phyloP scores from a whole-genome alignment of 148 eudicot genomes.

The Salicornia ramosissima region DNA sequence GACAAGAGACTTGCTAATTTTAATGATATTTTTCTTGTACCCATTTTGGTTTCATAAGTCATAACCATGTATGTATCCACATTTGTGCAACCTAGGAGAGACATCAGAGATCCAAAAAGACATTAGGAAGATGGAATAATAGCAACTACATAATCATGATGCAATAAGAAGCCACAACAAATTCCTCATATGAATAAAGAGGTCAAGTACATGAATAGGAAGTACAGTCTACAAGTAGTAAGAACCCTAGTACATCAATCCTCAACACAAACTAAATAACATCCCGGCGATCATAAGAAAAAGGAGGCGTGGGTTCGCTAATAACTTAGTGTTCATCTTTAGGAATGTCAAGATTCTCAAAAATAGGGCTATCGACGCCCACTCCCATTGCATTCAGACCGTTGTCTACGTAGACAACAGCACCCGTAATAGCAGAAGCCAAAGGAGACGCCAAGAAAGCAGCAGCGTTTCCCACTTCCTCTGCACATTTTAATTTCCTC shows the following conservation, averaged over 20 bases:
- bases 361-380: slow-evolving; percentile 83
- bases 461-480: slow-evolving; percentile 90
- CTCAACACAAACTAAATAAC: slow-evolving; percentile 7
- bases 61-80: too few species aligned
- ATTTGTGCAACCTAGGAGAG: too few species aligned
- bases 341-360: slow-evolving; percentile 68
- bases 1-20: too few species aligned
- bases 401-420: slow-evolving; percentile 86
- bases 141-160: background rate
- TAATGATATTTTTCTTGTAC: too few species aligned
- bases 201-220: background rate
- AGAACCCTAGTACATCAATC: slow-evolving; percentile 7
- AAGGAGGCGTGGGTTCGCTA: background rate
- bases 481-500: slow-evolving; percentile 35
- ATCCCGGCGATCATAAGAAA: slow-evolving; percentile 3
- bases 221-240: background rate
- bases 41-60: too few species aligned
- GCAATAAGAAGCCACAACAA: slow-evolving; percentile 1
- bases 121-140: background rate
- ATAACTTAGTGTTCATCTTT: slow-evolving; percentile 38
- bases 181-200: background rate
- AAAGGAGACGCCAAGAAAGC: slow-evolving; percentile 94
- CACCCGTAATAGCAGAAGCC: slow-evolving; percentile 96
- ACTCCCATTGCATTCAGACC: slow-evolving; percentile 98
- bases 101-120: background rate